Evolutionary conservation across 2,329 filamentous ascomycete species (phyloP).

Genomic region (Pyrenochaeta sp.): DNA sequence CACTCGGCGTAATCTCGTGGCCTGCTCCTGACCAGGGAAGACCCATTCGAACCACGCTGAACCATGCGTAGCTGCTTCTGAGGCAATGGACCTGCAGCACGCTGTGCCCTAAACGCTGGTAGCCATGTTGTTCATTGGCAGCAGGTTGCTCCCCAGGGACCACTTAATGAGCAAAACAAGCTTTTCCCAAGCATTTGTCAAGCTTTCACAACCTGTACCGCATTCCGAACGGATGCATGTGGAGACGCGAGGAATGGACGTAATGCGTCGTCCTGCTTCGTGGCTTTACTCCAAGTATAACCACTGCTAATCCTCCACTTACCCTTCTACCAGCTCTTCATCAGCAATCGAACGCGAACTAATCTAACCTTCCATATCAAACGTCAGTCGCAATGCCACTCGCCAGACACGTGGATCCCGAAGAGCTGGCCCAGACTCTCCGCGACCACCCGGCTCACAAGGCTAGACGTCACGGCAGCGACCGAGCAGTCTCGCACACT

Average conservation of each 20-base stretch:
- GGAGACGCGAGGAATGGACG: slow-evolving; percentile 5
- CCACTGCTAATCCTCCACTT: neutral
- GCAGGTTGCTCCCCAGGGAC: neutral
- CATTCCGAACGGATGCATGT: slow-evolving; percentile 1
- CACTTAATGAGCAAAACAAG: slow-evolving; percentile 30
- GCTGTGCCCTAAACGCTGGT: neutral
- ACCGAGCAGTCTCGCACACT: slow-evolving; percentile 57
- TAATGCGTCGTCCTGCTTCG: slow-evolving; percentile 21
- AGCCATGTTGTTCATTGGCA: neutral
- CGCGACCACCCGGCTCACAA: slow-evolving; percentile 57
- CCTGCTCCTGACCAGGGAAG: neutral
- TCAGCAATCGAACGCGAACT: neutral
- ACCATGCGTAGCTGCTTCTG: neutral
- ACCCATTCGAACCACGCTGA: neutral
- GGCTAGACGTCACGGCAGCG: slow-evolving; percentile 47
- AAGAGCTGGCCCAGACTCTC: slow-evolving; percentile 62
- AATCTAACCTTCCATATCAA: neutral
- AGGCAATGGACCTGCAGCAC: neutral
- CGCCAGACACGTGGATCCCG: slow-evolving; percentile 61
- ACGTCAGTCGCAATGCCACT: slow-evolving; percentile 56
- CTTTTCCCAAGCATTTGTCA: slow-evolving; percentile 40
- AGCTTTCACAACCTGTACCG: slow-evolving; percentile 28
- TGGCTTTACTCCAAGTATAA: neutral
- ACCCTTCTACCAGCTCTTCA: neutral
- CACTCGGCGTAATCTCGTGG: neutral